Percentiles rank a stretch among this genome's conserved stretches.
These are phyloP conservation scores for Torulaspora franciscae DNA, from an alignment of 805 yeast genomes.

Conservation along the genomic window DNA sequence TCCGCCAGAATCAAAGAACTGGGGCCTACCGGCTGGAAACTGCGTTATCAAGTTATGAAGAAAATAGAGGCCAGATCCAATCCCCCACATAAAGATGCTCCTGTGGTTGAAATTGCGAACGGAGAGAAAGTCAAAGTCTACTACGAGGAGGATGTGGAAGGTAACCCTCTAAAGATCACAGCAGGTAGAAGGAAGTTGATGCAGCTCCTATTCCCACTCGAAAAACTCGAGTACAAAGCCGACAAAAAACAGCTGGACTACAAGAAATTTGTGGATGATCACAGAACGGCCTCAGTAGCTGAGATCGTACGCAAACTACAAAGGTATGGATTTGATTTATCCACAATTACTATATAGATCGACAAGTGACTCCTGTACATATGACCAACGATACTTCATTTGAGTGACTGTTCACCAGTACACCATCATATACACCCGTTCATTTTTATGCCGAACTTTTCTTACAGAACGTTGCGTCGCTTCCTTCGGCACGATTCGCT, in stretches of 20 bases:
- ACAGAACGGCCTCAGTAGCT: slow-evolving; percentile 21
- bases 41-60: slow-evolving; percentile 68
- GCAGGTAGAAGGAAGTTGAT: slow-evolving; percentile 65
- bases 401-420: slow-evolving; percentile 4
- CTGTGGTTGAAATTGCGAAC: slow-evolving; percentile 31
- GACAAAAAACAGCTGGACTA: slow-evolving; percentile 44
- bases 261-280: slow-evolving; percentile 47
- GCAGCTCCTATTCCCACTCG: slow-evolving; percentile 49
- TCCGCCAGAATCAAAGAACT: slow-evolving; percentile 87
- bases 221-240: slow-evolving; percentile 40
- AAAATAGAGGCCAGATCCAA: slow-evolving; percentile 38
- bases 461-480: background rate
- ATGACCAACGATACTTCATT: background rate
- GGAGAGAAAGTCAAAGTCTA: slow-evolving; percentile 42
- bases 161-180: slow-evolving; percentile 44
- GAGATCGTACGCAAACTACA: slow-evolving; percentile 22
- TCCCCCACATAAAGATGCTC: slow-evolving; percentile 39
- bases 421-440: background rate
- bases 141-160: slow-evolving; percentile 42
- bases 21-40: slow-evolving; percentile 89
- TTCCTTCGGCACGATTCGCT: background rate
- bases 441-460: background rate
- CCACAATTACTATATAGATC: slow-evolving; percentile 22
- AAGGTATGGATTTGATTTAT: slow-evolving; percentile 36
- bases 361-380: background rate